Base-by-base conservation (phyloP, 345 rosid genomes). In the Citrus hindsii region DNA sequence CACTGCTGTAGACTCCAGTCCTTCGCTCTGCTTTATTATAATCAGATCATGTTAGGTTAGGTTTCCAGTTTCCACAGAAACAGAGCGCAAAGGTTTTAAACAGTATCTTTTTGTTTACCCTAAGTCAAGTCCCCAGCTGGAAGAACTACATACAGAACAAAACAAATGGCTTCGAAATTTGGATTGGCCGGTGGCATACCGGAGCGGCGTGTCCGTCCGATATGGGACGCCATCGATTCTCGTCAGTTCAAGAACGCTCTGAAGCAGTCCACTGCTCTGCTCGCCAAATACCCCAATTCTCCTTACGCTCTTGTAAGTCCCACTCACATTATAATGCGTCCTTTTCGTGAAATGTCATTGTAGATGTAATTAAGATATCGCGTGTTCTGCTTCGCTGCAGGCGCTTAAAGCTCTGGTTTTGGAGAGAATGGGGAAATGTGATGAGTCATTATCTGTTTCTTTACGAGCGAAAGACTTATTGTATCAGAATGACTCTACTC, bases 191-290 rank as follows among this genome's bases (percentile, higher is more conserved):
- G 97, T 33, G 99, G 99, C 67, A 90, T 96, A 48, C 99, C 99
- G 88, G 99, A 96, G 92, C 97, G 99, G 25, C 93, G 97, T 56
- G 94, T 96, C 58, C 94, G 98, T 38, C 97, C 98, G 35, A 88
- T 96, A 60, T 92, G 98, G 98, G 99, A 96, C 79, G 98, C 99
- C 35, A 88, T 96, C 73, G 98, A 96, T 83, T 92, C 99, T 46
- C 98, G 99, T 12, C 99, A 96, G 85, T 96, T 88, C 84, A 96
- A 94, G 84, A 94, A 85, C 66, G 99, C 98, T 78, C 98, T 96
- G 80, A 96, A 92, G 86, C 92, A 74, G 53, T 86, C 92, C 64
- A 46, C 93, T 77, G 8, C 98, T 10, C 90, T 94, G 51, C 98
- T 96, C 68, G 79, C 97, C 13, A 96, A 96, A 84, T 82, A 83